A percentile compares a stretch with the other conserved stretches of the same genome.
These are phyloP conservation scores for Lonicera japonica DNA, from an alignment of 129 eudicot genomes.

Conservation along the genomic window DNA sequence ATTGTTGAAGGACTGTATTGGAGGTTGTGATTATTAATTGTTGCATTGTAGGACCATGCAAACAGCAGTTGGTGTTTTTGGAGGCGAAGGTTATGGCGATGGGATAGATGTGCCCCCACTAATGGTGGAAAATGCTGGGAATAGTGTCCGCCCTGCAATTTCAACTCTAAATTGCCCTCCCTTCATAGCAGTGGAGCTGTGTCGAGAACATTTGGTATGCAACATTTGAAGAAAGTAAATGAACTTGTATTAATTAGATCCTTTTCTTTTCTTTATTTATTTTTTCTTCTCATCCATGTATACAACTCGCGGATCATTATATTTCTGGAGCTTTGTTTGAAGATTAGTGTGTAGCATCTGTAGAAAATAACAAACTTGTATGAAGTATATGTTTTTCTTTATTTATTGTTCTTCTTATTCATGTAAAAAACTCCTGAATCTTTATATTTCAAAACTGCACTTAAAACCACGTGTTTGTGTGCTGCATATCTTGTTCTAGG, in stretches of 20 bases:
- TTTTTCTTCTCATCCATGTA: not conserved
- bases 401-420: not conserved
- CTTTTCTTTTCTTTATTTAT: not conserved
- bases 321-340: not conserved
- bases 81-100: conserved; percentile 57
- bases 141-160: conserved; percentile 66
- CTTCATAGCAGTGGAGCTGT: conserved; percentile 70
- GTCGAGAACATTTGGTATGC: conserved; percentile 89
- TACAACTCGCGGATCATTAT: not conserved
- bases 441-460: too few relatives aligned
- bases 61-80: conserved; percentile 95
- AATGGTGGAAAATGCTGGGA: conserved; percentile 68
- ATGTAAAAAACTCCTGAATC: too few relatives aligned
- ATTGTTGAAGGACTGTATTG: not conserved
- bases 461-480: too few relatives aligned
- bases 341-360: conserved; percentile 38
- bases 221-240: not conserved
- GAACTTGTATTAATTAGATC: not conserved
- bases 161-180: conserved; percentile 79
- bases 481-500: too few relatives aligned
- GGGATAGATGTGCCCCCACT: conserved; percentile 50
- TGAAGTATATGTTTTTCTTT: not conserved
- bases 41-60: conserved; percentile 75
- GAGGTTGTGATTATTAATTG: not conserved
- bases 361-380: not conserved